A percentile compares a stretch with the other conserved stretches of the same genome.
Conservation (phyloP, 805 yeast species). For the Wickerhamiella kazuoi region DNA sequence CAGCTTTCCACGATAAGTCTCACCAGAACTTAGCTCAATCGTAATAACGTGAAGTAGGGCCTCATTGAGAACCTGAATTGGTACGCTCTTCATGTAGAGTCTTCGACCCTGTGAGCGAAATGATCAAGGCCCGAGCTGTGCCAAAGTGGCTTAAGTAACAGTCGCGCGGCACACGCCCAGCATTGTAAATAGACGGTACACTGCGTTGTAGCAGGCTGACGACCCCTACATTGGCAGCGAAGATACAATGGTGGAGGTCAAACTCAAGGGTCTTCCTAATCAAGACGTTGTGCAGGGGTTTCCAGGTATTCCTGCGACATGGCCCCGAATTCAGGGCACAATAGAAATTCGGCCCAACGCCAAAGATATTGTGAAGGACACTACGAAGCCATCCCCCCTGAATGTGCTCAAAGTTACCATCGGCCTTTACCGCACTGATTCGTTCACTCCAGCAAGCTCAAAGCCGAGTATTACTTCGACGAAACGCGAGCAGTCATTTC, state of each 20-base stretch:
- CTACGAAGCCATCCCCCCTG: slow-evolving; percentile 13
- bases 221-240: too few species aligned
- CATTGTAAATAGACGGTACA: too few species aligned
- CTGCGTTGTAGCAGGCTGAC: too few species aligned
- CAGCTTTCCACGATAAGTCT: slow-evolving; percentile 72
- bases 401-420: slow-evolving; percentile 17
- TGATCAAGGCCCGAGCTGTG: too few species aligned
- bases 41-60: slow-evolving; percentile 78
- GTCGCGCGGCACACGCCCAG: too few species aligned
- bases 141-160: too few species aligned
- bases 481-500: slow-evolving; percentile 21
- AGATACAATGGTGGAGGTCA: slow-evolving; percentile 9
- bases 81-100: slow-evolving; percentile 66
- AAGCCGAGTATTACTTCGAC: slow-evolving; percentile 18
- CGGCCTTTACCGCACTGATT: slow-evolving; percentile 25
- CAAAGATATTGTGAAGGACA: slow-evolving; percentile 2
- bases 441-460: slow-evolving; percentile 20
- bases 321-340: slow-evolving; percentile 26
- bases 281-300: slow-evolving; percentile 26
- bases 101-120: too few species aligned
- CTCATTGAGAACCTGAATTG: slow-evolving; percentile 72
- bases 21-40: slow-evolving; percentile 70
- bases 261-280: slow-evolving; percentile 23
- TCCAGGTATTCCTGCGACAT: slow-evolving; percentile 27
- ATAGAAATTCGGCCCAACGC: slow-evolving; percentile 20